Conservation (phyloP, 257 asterid species). For the Solanum etuberosum region DNA sequence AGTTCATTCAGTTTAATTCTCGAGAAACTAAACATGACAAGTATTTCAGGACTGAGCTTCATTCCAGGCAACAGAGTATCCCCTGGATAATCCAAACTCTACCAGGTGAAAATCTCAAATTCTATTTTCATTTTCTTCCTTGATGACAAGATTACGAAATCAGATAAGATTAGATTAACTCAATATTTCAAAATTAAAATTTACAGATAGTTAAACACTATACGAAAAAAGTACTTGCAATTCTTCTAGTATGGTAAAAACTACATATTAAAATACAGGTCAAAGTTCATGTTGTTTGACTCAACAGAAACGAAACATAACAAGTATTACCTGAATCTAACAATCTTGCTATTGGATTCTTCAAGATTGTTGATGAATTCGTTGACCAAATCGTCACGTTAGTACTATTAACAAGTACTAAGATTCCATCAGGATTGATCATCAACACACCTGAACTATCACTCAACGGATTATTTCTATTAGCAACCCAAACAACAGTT, state of each 20-base stretch:
- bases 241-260: too few species aligned
- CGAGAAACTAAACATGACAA: background rate
- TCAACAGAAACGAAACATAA: background rate
- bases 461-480: conserved; percentile 12
- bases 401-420: conserved; percentile 4
- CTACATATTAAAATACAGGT: too few species aligned
- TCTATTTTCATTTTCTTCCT: background rate
- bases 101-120: background rate
- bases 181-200: background rate
- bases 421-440: conserved; percentile 6
- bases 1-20: background rate
- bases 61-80: background rate
- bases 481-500: conserved; percentile 20
- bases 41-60: background rate
- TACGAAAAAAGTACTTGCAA: too few species aligned
- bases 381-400: conserved; percentile 13
- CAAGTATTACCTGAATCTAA: conserved; percentile 2
- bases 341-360: conserved; percentile 13
- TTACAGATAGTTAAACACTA: too few species aligned
- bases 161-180: background rate
- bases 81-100: background rate
- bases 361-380: background rate
- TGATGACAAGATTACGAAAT: conserved; percentile 11
- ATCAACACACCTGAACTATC: conserved; percentile 9
- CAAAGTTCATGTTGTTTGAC: background rate